Evolutionary conservation across 2,329 filamentous ascomycete genomes (phyloP).

Genomic region (Aspergillus proliferans): DNA sequence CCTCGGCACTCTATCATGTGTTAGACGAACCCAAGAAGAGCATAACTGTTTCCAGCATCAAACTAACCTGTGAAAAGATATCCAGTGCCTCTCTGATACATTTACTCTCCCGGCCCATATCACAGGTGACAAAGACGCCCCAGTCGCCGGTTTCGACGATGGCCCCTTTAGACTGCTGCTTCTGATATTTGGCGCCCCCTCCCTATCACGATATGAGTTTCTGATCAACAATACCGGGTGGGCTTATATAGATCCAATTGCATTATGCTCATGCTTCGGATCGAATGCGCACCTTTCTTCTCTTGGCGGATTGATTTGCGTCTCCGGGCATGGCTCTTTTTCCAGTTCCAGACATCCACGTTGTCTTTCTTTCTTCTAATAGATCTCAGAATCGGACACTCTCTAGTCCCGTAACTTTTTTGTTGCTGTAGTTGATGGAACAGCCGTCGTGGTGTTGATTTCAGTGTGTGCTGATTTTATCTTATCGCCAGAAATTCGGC

Average conservation of each 20-base stretch:
- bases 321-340: slow-evolving; percentile 28
- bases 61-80: slow-evolving; percentile 50
- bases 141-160: slow-evolving; percentile 46
- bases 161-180: slow-evolving; percentile 18
- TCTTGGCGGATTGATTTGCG: slow-evolving; percentile 17
- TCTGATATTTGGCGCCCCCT: slow-evolving; percentile 24
- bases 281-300: slow-evolving; percentile 24
- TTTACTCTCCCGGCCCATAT: slow-evolving; percentile 56
- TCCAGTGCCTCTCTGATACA: slow-evolving; percentile 53
- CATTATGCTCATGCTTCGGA: not conserved
- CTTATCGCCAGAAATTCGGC: too few species aligned
- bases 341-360: slow-evolving; percentile 19
- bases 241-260: not conserved
- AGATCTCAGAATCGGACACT: not conserved
- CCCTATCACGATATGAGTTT: slow-evolving; percentile 16
- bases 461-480: too few species aligned
- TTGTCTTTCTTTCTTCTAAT: not conserved
- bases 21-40: slow-evolving; percentile 1
- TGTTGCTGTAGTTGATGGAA: too few species aligned
- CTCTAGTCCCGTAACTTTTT: too few species aligned
- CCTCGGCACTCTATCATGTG: slow-evolving; percentile 10
- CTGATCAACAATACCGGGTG: not conserved
- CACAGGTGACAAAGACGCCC: slow-evolving; percentile 59
- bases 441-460: too few species aligned
- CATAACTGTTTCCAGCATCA: not conserved